Base-by-base conservation (phyloP, 805 yeast species). In the Phaffomyces antillensis region DNA sequence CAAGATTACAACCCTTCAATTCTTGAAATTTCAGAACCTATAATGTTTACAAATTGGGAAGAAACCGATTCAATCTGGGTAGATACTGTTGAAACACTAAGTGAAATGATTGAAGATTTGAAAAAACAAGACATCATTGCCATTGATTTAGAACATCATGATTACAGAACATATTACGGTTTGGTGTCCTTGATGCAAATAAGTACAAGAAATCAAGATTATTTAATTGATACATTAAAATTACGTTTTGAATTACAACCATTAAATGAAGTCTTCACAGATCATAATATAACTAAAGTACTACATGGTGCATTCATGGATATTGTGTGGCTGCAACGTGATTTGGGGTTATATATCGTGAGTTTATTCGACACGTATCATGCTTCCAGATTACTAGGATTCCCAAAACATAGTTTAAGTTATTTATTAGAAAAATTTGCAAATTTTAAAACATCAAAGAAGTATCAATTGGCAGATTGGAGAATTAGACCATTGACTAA, bases 271-370 rank as follows among this genome's bases (percentile, higher is more conserved):
- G 77, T 91, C 2, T 88, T 91, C 52, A 75, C 97, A 3, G 70
- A 93, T 63, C 97, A 98, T 0, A 53, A 65, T 6, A 81, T 91
- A 30, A 69, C 87, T 26, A 93, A 93, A 60, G 95, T 93, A 1
- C 79, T 93, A 52, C 99, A 93, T 62, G 99, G 99, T 49, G 96
- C 99, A 0, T 82, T 79, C 54, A 89, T 88, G 96, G 99, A 93
- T 70, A 85, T 93, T 5, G 81, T 88, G 38, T 93, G 99, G 99
- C 70, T 93, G 32, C 99, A 93, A 67, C 73, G 98, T 51, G 99
- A 93, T 59, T 72, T 93, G 45, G 99, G 99, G 0, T 63, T 93
- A 10, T 93, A 93, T 56, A 67, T 93, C 7, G 99, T 93, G 6
- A 76, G 90, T 37, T 64, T 93, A 26, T 91, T 93, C 62, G 99